phyloP scores from a whole-genome alignment of 192 early-diverging fungal species.

The Endogone sp. region DNA sequence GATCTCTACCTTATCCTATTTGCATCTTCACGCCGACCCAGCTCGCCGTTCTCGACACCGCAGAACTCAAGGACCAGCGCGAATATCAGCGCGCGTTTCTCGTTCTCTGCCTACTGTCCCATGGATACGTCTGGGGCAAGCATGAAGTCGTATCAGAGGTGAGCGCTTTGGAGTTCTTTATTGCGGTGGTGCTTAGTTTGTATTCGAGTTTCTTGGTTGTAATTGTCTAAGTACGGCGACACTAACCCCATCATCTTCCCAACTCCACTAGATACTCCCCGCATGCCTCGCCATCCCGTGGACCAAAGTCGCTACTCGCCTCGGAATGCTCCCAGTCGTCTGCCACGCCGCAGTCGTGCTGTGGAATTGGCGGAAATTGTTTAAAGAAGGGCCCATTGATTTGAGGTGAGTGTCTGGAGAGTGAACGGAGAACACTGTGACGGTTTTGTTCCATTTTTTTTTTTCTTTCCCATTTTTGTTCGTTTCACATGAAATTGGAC shows the following conservation, averaged over 20 bases:
- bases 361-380: conserved; percentile 93
- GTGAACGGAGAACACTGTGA: not conserved
- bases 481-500: too few relatives aligned
- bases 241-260: conserved; percentile 6
- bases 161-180: conserved; percentile 22
- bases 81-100: conserved; percentile 87
- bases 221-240: too few relatives aligned
- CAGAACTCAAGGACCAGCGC: conserved; percentile 48
- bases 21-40: too few relatives aligned
- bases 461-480: not conserved
- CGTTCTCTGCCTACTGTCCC: conserved; percentile 83
- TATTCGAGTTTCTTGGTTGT: too few relatives aligned
- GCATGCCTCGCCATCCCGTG: conserved; percentile 79
- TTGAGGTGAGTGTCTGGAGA: conserved; percentile 49
- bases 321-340: conserved; percentile 84
- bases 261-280: conserved; percentile 57
- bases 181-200: too few relatives aligned
- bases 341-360: conserved; percentile 83
- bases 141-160: conserved; percentile 70
- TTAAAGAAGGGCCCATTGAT: conserved; percentile 70
- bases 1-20: too few relatives aligned
- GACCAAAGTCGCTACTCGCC: conserved; percentile 63
- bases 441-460: conserved; percentile 4
- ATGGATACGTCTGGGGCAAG: conserved; percentile 91
- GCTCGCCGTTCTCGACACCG: conserved; percentile 72